Evolutionary conservation across 1,139 yeast species (phyloP).

Genomic region (Candida dubliniensis): DNA sequence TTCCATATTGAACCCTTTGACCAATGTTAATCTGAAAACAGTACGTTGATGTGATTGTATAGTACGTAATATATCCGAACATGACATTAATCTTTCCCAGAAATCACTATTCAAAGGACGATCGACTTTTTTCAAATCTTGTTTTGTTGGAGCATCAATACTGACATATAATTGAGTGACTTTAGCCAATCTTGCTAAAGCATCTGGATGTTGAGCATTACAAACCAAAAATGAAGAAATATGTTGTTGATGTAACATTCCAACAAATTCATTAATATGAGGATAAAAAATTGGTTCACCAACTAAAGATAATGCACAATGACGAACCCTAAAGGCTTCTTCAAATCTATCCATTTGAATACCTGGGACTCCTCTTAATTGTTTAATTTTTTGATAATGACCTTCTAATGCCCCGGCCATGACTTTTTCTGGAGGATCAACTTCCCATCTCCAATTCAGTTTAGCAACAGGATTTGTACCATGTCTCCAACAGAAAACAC

Average conservation of each 20-base stretch:
- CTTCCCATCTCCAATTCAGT: constrained; percentile 91
- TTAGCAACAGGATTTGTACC: constrained; percentile 97
- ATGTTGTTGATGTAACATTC: constrained; percentile 71
- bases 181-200: constrained; percentile 62
- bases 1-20: constrained; percentile 86
- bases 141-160: constrained; percentile 86
- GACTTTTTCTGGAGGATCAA: constrained; percentile 83
- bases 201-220: constrained; percentile 94
- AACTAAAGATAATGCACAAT: constrained; percentile 88
- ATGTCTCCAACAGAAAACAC: constrained; percentile 97
- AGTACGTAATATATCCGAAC: constrained; percentile 77
- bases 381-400: constrained; percentile 88
- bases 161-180: constrained; percentile 92
- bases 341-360: constrained; percentile 86
- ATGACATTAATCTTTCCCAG: constrained; percentile 84
- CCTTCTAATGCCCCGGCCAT: constrained; percentile 84
- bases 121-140: constrained; percentile 78
- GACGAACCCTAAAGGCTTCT: constrained; percentile 85
- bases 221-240: constrained; percentile 89
- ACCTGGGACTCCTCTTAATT: constrained; percentile 95
- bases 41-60: constrained; percentile 81
- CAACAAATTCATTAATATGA: constrained; percentile 79
- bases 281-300: constrained; percentile 96
- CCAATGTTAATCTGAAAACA: constrained; percentile 86
- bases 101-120: constrained; percentile 87